Base-by-base conservation (phyloP, 2,329 filamentous ascomycete genomes). In the Cryphonectria radicalis region DNA sequence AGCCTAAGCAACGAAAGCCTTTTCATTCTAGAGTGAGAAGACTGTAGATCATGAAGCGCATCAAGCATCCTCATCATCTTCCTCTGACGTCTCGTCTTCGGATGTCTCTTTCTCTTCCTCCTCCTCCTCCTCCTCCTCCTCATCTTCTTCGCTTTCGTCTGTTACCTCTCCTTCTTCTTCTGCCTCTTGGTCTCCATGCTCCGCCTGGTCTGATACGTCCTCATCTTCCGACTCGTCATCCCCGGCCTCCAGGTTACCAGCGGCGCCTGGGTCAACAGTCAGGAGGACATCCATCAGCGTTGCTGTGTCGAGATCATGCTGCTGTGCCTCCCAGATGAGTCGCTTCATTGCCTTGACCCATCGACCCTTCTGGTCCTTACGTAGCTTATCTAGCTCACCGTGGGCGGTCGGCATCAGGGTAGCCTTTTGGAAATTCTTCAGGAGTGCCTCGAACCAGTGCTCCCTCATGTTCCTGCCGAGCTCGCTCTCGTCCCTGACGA, bases 381-480 rank as follows among this genome's bases (percentile, higher is more conserved):
- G 42, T 37, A 70, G 22, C n/a, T 32, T 67, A 0, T 60, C 40
- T n/a, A 35, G 35, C n/a, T 70, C 67, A 7, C 25, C 57, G 6
- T 42, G 11, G 1, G 25, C 46, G n/a, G 63, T 40, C 5, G 43
- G 17, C 6, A 35, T 17, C 37, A 72, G 46, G n/a, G 22, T 17
- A 11, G 63, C 67, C 28, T 59, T 64, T 10, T 46, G 42, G n/a
- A 72, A 60, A 22, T 55, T 59, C 11, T 63, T 46, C 46, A 57
- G 7, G 17, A 60, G 17, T 57, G 3, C 13, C 13, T 64, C 7
- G 25, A 63, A 59, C 59, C 63, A 72, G 2, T 63, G 60, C 43
- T 53, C 35, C 14, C 70, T 67, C 4, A 70, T 40, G n/a, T 67
- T 64, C 40, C 17, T 43, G 35, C 63, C 67, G 11, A 67, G 50